Conservation (phyloP, 192 early-diverging fungal species). For the Linnemannia hyalina region DNA sequence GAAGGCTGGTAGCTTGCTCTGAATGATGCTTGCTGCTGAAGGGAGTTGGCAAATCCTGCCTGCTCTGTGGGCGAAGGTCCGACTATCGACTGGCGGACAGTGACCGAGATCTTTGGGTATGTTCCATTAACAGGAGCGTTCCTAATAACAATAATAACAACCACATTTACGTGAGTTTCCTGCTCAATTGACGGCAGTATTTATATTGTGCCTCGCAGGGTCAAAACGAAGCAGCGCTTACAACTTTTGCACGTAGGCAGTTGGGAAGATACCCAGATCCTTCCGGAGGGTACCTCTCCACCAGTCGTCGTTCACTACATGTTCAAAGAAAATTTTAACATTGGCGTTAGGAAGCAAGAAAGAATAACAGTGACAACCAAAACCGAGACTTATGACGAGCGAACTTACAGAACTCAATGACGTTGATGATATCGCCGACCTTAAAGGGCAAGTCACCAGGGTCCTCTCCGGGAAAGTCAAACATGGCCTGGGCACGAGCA, state of each 20-base stretch:
- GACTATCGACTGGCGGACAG: slow-evolving; percentile 36
- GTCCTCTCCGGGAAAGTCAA: slow-evolving; percentile 53
- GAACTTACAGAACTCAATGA: slow-evolving; percentile 48
- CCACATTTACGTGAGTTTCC: background rate
- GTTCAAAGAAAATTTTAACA: background rate
- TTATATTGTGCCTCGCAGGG: background rate
- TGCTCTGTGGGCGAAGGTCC: slow-evolving; percentile 16
- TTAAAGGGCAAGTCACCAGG: slow-evolving; percentile 54
- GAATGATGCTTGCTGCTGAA: slow-evolving; percentile 41
- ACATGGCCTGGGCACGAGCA: slow-evolving; percentile 52
- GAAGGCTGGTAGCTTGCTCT: slow-evolving; percentile 42
- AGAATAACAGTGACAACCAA: background rate
- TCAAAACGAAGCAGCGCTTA: slow-evolving; percentile 14
- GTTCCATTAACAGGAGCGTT: slow-evolving; percentile 20
- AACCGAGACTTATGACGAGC: background rate
- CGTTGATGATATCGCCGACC: slow-evolving; percentile 55
- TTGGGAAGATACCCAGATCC: slow-evolving; percentile 53
- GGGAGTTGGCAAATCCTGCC: background rate
- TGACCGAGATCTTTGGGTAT: slow-evolving; percentile 39
- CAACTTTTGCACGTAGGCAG: slow-evolving; percentile 43
- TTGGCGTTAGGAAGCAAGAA: background rate
- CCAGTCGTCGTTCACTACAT: slow-evolving; percentile 52
- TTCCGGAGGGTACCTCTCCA: slow-evolving; percentile 48
- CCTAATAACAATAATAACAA: slow-evolving; percentile 5
- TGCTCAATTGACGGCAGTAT: background rate